phyloP scores from a whole-genome alignment of 192 early-diverging fungal species.

The Funneliformis geosporum region DNA sequence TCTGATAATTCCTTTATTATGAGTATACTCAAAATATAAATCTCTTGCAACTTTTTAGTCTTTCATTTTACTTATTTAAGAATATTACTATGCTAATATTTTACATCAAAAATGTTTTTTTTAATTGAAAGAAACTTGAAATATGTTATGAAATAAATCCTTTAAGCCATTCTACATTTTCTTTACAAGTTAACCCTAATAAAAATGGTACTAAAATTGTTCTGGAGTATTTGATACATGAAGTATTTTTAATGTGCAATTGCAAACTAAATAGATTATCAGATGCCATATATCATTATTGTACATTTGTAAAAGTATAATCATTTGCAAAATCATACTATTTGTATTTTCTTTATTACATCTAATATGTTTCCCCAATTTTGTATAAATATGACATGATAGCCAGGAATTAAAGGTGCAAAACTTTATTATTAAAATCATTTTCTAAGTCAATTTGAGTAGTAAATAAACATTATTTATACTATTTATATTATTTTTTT shows the following conservation, averaged over 20 bases:
- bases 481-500: constrained; percentile 4
- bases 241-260: not conserved
- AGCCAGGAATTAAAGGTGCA: constrained; percentile 5
- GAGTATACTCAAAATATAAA: constrained; percentile 8
- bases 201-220: constrained; percentile 1
- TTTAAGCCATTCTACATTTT: constrained; percentile 9
- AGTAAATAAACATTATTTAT: constrained; percentile 5
- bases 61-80: constrained; percentile 7
- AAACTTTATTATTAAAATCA: constrained; percentile 13
- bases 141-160: constrained; percentile 16
- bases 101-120: not conserved
- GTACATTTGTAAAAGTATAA: constrained; percentile 5
- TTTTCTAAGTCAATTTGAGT: not conserved
- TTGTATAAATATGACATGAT: not conserved
- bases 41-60: not conserved
- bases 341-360: not conserved
- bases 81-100: not conserved
- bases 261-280: not conserved
- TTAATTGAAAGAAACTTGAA: not conserved
- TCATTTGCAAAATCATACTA: constrained; percentile 3
- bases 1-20: not conserved
- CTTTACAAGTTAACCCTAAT: constrained; percentile 1
- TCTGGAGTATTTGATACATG: not conserved
- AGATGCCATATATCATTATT: not conserved
- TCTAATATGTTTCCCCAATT: constrained; percentile 1